A percentile compares a stretch with the other conserved stretches of the same genome.
phyloP scores from a whole-genome alignment of 176 grass and related monocot genomes.

The Themeda triandra region DNA sequence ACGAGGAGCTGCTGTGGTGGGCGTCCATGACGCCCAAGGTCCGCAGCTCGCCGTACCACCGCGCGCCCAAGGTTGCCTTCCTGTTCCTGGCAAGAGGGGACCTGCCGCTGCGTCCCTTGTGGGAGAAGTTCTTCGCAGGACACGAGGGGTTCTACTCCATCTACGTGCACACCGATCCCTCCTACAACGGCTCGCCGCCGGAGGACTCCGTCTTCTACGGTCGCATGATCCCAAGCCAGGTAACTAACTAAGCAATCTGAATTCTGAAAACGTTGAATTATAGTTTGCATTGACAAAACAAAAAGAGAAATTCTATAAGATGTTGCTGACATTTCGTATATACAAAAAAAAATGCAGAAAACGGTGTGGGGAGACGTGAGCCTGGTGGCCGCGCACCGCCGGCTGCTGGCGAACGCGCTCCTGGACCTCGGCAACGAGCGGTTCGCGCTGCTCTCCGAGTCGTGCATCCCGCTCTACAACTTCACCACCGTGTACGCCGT shows the following conservation, averaged over 20 bases:
- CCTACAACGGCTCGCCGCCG: constrained; percentile 42
- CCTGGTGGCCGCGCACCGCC: constrained; percentile 53
- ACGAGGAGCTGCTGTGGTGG: constrained; percentile 58
- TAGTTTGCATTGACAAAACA: background rate
- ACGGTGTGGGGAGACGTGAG: constrained; percentile 51
- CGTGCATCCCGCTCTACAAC: constrained; percentile 57
- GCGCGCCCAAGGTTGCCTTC: constrained; percentile 68
- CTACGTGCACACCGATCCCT: constrained; percentile 60
- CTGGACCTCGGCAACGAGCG: constrained; percentile 61
- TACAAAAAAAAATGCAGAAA: constrained; percentile 17
- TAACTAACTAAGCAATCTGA: constrained; percentile 4
- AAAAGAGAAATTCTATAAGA: too few species aligned
- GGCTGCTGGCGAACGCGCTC: constrained; percentile 61
- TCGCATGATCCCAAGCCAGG: constrained; percentile 72
- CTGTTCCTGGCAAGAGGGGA: constrained; percentile 60
- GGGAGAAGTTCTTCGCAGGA: constrained; percentile 81
- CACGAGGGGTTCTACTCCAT: constrained; percentile 59
- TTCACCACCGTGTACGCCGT: constrained; percentile 30
- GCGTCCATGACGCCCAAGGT: constrained; percentile 61
- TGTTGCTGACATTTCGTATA: too few species aligned
- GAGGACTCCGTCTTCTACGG: constrained; percentile 62
- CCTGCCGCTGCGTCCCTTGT: constrained; percentile 57
- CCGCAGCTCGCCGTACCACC: constrained; percentile 8
- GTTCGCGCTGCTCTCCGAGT: constrained; percentile 56
- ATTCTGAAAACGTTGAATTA: too few species aligned